phyloP scores from a whole-genome alignment of 169 alveolate species.

The Eimeria sp. region DNA sequence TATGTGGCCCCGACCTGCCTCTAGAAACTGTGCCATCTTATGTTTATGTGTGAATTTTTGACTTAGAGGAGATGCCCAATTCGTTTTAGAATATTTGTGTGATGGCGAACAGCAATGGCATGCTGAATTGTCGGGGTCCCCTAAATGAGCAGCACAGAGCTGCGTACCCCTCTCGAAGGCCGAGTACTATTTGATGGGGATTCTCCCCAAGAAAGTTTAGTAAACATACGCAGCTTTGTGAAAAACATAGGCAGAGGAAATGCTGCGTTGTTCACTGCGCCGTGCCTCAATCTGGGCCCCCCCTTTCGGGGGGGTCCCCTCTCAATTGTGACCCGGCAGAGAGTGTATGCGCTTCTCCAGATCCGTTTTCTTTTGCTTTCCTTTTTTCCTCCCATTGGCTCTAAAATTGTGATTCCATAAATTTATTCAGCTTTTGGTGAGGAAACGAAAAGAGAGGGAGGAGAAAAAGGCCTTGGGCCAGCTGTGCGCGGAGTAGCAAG shows the following conservation, averaged over 20 bases:
- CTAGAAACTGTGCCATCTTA: neutral
- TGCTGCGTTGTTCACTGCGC: neutral
- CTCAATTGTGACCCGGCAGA: slow-evolving; percentile 38
- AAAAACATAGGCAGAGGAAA: neutral
- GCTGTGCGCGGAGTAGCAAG: slow-evolving; percentile 38
- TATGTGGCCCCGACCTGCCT: neutral
- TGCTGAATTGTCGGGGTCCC: slow-evolving; percentile 14
- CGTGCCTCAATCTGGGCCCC: neutral
- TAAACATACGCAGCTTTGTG: neutral
- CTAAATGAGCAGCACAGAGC: neutral
- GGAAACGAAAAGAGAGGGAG: neutral
- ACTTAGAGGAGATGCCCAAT: neutral
- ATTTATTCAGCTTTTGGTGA: neutral
- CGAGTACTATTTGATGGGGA: neutral
- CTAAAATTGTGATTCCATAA: slow-evolving; percentile 41
- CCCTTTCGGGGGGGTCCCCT: slow-evolving; percentile 49
- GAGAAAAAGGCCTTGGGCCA: slow-evolving; percentile 9
- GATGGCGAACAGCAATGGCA: neutral
- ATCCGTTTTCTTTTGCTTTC: neutral
- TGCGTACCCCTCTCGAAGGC: neutral
- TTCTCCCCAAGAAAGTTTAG: neutral
- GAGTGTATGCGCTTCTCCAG: neutral
- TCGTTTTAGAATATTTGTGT: neutral
- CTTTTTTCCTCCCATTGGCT: neutral
- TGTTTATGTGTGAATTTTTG: neutral